Conservation (phyloP, 2,329 filamentous ascomycete genomes). For the Penicillium concentricum region DNA sequence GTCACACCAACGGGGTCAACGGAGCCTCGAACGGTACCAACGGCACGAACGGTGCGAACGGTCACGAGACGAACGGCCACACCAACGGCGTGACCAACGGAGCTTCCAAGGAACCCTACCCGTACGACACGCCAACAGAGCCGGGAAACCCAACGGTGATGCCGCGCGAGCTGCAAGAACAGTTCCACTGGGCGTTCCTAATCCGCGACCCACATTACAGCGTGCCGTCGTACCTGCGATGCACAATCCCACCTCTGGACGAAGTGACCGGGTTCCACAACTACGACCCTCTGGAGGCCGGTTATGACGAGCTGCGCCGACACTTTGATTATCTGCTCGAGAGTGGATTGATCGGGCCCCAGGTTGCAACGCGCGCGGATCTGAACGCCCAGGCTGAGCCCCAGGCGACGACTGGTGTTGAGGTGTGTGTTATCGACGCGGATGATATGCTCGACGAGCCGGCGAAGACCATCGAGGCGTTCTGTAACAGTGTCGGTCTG, state of each 20-base stretch:
- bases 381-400: constrained; percentile 29
- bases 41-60: constrained; percentile 9
- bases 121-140: constrained; percentile 60
- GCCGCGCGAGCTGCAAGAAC: constrained; percentile 68
- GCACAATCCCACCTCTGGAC: constrained; percentile 83
- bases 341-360: constrained; percentile 68
- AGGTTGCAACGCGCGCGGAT: constrained; percentile 49
- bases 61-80: constrained; percentile 7
- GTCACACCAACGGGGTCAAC: constrained; percentile 12
- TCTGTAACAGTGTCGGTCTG: constrained; percentile 78
- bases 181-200: constrained; percentile 93
- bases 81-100: constrained; percentile 26
- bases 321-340: constrained; percentile 81
- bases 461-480: constrained; percentile 69
- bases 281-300: constrained; percentile 85
- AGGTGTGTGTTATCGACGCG: constrained; percentile 85
- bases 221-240: constrained; percentile 92
- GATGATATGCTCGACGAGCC: constrained; percentile 91
- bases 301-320: constrained; percentile 81
- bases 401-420: constrained; percentile 23
- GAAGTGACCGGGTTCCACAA: constrained; percentile 79
- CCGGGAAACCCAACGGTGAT: constrained; percentile 80
- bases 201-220: constrained; percentile 92
- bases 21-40: constrained; percentile 3
- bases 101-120: constrained; percentile 49